Percentiles rank a stretch among this genome's conserved stretches.
Conservation (phyloP, 352 stramenopile genomes). For the Pilasporangium apinafurcum region DNA sequence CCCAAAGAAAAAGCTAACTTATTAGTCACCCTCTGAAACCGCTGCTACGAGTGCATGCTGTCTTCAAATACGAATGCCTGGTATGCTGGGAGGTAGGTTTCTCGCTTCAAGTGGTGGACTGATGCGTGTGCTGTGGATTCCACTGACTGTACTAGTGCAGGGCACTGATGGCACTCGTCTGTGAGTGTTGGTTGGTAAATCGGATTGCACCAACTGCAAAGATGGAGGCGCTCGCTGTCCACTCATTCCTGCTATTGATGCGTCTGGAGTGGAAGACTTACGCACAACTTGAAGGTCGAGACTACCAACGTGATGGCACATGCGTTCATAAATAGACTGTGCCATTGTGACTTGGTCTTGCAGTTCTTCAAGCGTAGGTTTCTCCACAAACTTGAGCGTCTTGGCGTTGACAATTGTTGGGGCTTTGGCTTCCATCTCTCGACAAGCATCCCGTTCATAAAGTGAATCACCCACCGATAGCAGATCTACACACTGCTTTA, state of each 20-base stretch:
- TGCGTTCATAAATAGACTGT: constrained; percentile 20
- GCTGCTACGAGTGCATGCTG: too few relatives aligned
- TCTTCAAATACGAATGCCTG: too few relatives aligned
- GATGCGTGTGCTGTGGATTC: neutral
- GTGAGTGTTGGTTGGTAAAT: neutral
- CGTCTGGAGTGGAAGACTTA: too few relatives aligned
- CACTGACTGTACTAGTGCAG: neutral
- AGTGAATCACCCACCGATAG: constrained; percentile 52
- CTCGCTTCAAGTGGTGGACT: too few relatives aligned
- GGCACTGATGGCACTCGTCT: constrained; percentile 3
- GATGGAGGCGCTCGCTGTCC: constrained; percentile 1
- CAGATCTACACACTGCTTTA: constrained; percentile 23
- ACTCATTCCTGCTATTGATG: constrained; percentile 5
- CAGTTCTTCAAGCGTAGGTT: constrained; percentile 33
- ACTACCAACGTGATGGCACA: constrained; percentile 27
- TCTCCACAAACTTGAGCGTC: constrained; percentile 48
- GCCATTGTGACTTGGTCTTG: constrained; percentile 39
- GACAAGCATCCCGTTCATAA: constrained; percentile 49
- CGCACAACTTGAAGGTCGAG: constrained; percentile 38
- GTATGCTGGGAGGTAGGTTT: too few relatives aligned
- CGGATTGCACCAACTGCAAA: constrained; percentile 28
- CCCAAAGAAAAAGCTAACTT: too few relatives aligned
- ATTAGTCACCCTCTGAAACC: too few relatives aligned
- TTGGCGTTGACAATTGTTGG: constrained; percentile 30
- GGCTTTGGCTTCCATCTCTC: constrained; percentile 25